phyloP scores from a whole-genome alignment of 23 red algal species.

The Pyropia haitanensis region DNA sequence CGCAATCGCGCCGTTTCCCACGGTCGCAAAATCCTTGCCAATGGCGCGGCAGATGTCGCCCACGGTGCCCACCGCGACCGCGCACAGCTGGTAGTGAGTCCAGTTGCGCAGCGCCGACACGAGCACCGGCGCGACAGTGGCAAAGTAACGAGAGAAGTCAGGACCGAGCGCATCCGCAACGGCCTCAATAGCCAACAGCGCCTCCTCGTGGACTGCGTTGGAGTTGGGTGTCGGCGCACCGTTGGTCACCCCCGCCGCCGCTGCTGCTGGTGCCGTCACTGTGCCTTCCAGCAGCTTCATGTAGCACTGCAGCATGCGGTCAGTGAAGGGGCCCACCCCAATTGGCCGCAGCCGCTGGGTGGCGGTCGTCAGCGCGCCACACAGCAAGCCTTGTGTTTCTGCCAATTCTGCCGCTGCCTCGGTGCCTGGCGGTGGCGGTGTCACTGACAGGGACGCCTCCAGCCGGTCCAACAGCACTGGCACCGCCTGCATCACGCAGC shows the following conservation, averaged over 20 bases:
- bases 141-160: slow-evolving; percentile 78
- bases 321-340: slow-evolving; percentile 32
- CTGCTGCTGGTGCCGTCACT: slow-evolving; percentile 8
- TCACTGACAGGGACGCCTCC: slow-evolving; percentile 40
- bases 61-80: slow-evolving; percentile 55
- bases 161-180: slow-evolving; percentile 63
- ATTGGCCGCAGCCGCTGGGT: slow-evolving; percentile 35
- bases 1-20: slow-evolving; percentile 14
- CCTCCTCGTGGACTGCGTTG: slow-evolving; percentile 69
- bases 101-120: slow-evolving; percentile 68
- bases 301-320: slow-evolving; percentile 68
- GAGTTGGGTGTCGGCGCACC: background rate
- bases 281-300: slow-evolving; percentile 43
- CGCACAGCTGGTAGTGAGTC: slow-evolving; percentile 67
- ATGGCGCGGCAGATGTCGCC: slow-evolving; percentile 81
- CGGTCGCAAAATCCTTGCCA: slow-evolving; percentile 36
- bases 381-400: slow-evolving; percentile 79
- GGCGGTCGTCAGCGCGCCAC: slow-evolving; percentile 51
- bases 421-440: slow-evolving; percentile 29
- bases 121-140: slow-evolving; percentile 58
- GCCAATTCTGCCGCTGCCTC: slow-evolving; percentile 37
- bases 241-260: background rate
- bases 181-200: slow-evolving; percentile 67
- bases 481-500: slow-evolving; percentile 32
- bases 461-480: slow-evolving; percentile 62